phyloP scores from a whole-genome alignment of 345 rosid species.

The Excoecaria agallocha region DNA sequence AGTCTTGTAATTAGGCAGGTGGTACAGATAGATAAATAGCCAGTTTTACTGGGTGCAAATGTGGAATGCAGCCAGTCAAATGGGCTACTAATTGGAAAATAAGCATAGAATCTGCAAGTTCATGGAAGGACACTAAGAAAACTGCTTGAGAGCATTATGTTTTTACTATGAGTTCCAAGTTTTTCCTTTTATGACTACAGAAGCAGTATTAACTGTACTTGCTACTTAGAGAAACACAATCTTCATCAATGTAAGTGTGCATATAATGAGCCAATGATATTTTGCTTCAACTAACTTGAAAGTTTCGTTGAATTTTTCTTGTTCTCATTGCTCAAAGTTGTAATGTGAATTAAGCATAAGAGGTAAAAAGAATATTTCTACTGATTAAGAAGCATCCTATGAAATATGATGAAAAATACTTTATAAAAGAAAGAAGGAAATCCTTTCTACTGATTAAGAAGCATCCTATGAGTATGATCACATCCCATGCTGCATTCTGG shows the following conservation, averaged over 20 bases:
- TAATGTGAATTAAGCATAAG: too few relatives aligned
- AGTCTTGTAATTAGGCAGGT: constrained; percentile 23
- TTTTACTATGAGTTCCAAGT: constrained; percentile 16
- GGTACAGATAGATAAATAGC: constrained; percentile 18
- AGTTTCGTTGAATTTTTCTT: not conserved
- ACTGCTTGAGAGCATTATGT: constrained; percentile 17
- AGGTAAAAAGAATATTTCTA: not conserved
- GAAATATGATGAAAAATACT: not conserved
- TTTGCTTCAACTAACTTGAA: not conserved
- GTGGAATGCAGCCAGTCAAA: not conserved
- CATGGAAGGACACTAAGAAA: not conserved
- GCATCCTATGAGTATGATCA: too few relatives aligned
- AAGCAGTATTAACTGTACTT: constrained; percentile 17
- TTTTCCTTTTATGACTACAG: constrained; percentile 1
- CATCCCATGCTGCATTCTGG: too few relatives aligned
- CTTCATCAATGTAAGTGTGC: constrained; percentile 36
- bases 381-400: not conserved
- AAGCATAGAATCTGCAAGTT: constrained; percentile 12
- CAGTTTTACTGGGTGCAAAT: constrained; percentile 14
- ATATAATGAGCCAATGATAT: constrained; percentile 24
- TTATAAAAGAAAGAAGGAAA: too few relatives aligned
- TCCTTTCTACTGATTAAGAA: too few relatives aligned
- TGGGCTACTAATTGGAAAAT: constrained; percentile 7
- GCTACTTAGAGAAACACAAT: constrained; percentile 12
- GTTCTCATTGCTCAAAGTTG: not conserved